Base-by-base conservation (phyloP, 2,329 filamentous ascomycete genomes). In the Neocatenulostroma microsporum region DNA sequence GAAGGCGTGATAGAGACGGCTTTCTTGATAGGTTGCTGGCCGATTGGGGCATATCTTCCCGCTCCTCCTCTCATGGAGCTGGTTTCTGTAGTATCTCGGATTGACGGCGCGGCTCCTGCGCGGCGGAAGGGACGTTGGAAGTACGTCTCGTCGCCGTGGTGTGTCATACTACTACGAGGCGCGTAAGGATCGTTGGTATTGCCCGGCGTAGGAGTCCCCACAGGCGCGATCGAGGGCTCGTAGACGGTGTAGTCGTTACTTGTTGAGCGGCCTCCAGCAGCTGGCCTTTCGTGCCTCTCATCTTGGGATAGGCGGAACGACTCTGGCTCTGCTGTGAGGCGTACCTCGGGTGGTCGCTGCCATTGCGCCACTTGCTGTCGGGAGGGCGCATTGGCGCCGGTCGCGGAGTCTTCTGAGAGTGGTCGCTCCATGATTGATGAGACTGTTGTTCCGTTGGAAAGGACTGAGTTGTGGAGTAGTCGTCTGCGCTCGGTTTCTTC, bases 221-320 rank as follows among this genome's bases (percentile, higher is more conserved):
- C 23, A n/a, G 7, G 13, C 32, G 21, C 21, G 21, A 12, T n/a
- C n/a, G n/a, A n/a, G n/a, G n/a, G n/a, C n/a, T 35, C 23, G 13
- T 35, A 35, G 21, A 35, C 19, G 10, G 32, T 35, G 12, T 35
- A 35, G n/a, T 35, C 34, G 17, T 28, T 19, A 17, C 25, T 29
- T 4, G 34, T 36, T 12, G 34, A 29, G 34, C 34, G 34, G 12
- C 34, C 34, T n/a, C n/a, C n/a, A n/a, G n/a, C n/a, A n/a, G n/a
- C n/a, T n/a, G n/a, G n/a, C n/a, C n/a, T n/a, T n/a, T n/a, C n/a
- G n/a, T n/a, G n/a, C n/a, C n/a, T n/a, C n/a, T n/a, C n/a, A n/a
- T 36, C 34, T 18, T 26, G 20, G n/a, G 34, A 36, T 9, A 11
- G 14, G 11, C 34, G 34, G 11, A 20, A 8, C 8, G 15, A 23